Percentiles rank a stretch among this genome's conserved stretches.
phyloP scores from a whole-genome alignment of 2,329 filamentous ascomycete genomes.

The Sporothrix protearum region DNA sequence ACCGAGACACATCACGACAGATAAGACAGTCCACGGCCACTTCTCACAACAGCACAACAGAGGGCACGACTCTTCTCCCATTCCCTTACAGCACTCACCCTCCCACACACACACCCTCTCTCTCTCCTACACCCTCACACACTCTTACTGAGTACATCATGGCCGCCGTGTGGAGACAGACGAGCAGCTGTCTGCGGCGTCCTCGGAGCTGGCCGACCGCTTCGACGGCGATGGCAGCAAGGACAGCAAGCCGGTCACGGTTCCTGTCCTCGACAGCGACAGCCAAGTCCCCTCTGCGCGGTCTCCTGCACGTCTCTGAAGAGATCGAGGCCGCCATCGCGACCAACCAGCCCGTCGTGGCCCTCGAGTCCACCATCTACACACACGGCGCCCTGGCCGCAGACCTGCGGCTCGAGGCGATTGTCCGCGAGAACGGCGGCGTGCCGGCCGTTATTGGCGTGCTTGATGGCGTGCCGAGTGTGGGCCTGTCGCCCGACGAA shows the following conservation, averaged over 20 bases:
- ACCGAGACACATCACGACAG: background rate
- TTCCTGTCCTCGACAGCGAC: background rate
- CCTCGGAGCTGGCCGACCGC: background rate
- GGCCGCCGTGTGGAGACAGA: slow-evolving; percentile 9
- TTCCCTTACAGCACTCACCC: too few species aligned
- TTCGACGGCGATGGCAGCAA: background rate
- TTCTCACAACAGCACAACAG: background rate
- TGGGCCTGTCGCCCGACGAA: slow-evolving; percentile 72
- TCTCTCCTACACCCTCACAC: background rate
- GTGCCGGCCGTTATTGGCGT: slow-evolving; percentile 90
- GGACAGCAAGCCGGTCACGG: background rate
- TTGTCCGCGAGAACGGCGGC: slow-evolving; percentile 75
- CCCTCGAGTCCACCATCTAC: slow-evolving; percentile 93
- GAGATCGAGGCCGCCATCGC: slow-evolving; percentile 77
- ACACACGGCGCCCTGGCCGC: slow-evolving; percentile 87
- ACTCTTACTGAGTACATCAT: slow-evolving; percentile 6
- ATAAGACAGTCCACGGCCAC: background rate
- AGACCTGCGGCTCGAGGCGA: slow-evolving; percentile 66
- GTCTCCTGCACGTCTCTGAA: slow-evolving; percentile 62
- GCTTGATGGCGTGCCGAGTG: slow-evolving; percentile 73
- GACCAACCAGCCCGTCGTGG: slow-evolving; percentile 76
- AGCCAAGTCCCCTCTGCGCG: background rate
- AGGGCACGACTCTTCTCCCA: too few species aligned
- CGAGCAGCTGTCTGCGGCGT: background rate
- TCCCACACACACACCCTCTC: background rate